Percentiles rank a stretch among this genome's conserved stretches.
phyloP scores from a whole-genome alignment of 495 filamentous ascomycete species.

The Penicillium canariense region DNA sequence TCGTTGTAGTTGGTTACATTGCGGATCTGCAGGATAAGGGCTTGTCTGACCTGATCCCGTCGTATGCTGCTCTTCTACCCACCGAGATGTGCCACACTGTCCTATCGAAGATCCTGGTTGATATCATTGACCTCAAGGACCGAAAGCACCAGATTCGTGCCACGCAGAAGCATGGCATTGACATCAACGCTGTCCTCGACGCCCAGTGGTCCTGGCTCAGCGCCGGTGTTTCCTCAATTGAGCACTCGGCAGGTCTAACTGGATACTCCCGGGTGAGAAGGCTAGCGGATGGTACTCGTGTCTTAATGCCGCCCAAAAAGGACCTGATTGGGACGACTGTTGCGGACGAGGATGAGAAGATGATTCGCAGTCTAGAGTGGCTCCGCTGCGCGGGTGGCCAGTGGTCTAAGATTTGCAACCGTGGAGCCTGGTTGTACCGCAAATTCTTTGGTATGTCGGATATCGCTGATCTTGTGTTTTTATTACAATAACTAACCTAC shows the following conservation, averaged over 20 bases:
- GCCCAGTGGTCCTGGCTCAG: conserved; percentile 55
- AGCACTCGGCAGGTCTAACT: conserved; percentile 29
- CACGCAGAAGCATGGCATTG: conserved; percentile 53
- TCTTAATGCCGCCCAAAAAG: conserved; percentile 47
- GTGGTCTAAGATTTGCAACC: conserved; percentile 67
- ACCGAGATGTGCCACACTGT: conserved; percentile 40
- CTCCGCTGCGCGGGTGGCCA: conserved; percentile 67
- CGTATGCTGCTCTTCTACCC: conserved; percentile 79
- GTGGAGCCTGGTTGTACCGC: conserved; percentile 68
- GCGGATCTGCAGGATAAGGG: conserved; percentile 67
- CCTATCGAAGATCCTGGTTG: conserved; percentile 56
- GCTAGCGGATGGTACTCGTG: conserved; percentile 32
- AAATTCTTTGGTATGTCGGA: conserved; percentile 39
- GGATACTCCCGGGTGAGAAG: conserved; percentile 34
- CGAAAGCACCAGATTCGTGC: conserved; percentile 48
- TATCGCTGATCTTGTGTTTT: not conserved
- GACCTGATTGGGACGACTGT: conserved; percentile 65
- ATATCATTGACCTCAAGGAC: conserved; percentile 57
- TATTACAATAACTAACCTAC: conserved; percentile 4
- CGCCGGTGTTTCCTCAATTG: conserved; percentile 29
- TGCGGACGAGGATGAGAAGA: conserved; percentile 59
- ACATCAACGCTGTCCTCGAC: conserved; percentile 51
- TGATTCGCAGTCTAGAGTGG: conserved; percentile 86
- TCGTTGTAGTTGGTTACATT: conserved; percentile 71
- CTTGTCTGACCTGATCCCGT: conserved; percentile 71